phyloP scores from a whole-genome alignment of 2,329 filamentous ascomycete species.

The Cytospora leucostoma region DNA sequence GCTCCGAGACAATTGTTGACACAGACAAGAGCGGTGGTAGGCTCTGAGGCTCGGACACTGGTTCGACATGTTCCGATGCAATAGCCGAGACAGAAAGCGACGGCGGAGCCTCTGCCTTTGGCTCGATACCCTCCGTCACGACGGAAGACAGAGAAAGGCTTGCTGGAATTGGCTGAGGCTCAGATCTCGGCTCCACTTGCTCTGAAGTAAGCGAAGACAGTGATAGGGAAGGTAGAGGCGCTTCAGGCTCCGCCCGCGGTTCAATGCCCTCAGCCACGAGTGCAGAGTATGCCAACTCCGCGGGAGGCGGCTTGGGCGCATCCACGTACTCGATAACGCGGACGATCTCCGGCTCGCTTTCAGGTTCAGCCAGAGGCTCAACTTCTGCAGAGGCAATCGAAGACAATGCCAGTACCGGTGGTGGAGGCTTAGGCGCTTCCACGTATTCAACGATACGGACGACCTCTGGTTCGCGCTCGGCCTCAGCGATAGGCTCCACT shows the following conservation, averaged over 20 bases:
- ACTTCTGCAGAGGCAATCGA: conserved; percentile 27
- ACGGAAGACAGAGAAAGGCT: conserved; percentile 29
- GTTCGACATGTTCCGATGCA: conserved; percentile 38
- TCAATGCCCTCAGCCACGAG: conserved; percentile 41
- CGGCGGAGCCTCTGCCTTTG: conserved; percentile 34
- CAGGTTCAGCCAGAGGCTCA: conserved; percentile 32
- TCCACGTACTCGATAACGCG: conserved; percentile 29
- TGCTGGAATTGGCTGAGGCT: conserved; percentile 20
- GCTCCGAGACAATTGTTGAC: conserved; percentile 38
- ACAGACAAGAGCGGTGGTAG: conserved; percentile 33
- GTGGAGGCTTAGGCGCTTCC: conserved; percentile 22
- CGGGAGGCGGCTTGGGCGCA: conserved; percentile 25
- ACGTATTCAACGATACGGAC: conserved; percentile 29
- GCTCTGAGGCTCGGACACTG: conserved; percentile 27
- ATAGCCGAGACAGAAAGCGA: conserved; percentile 38
- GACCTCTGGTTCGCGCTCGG: conserved; percentile 26
- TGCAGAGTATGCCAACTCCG: conserved; percentile 37
- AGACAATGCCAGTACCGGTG: conserved; percentile 33
- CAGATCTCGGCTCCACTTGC: conserved; percentile 33
- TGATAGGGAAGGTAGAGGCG: conserved; percentile 20
- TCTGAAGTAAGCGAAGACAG: conserved; percentile 30
- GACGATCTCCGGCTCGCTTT: conserved; percentile 27
- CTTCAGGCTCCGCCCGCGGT: conserved; percentile 36
- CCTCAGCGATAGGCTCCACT: conserved; percentile 23
- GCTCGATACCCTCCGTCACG: conserved; percentile 33